Percentiles rank a stretch among this genome's conserved stretches.
These are phyloP conservation scores for Akanthomyces lecanii DNA, from an alignment of 2,329 filamentous ascomycete genomes.

Conservation along the genomic window DNA sequence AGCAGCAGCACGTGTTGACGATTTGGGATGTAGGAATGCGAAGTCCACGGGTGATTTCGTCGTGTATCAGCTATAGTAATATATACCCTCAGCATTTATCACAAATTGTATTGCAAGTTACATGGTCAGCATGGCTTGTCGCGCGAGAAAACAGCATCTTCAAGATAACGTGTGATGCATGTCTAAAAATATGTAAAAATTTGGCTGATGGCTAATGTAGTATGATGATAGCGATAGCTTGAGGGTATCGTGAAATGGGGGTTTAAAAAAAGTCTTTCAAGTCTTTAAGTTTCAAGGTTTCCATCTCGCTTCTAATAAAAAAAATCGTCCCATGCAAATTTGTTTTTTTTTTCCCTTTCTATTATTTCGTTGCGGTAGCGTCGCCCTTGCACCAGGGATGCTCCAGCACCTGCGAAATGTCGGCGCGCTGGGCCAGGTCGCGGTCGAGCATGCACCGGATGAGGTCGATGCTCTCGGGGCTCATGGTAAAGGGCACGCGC, in stretches of 20 bases:
- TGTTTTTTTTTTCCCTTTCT: background rate
- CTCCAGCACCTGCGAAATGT: slow-evolving; percentile 82
- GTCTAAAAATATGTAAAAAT: background rate
- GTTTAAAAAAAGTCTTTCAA: background rate
- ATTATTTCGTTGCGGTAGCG: slow-evolving; percentile 8
- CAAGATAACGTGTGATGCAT: background rate
- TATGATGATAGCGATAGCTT: background rate
- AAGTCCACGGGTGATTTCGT: no score
- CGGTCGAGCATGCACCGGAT: slow-evolving; percentile 90
- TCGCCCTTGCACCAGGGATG: slow-evolving; percentile 69
- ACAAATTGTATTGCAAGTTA: no score
- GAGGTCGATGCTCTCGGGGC: slow-evolving; percentile 88
- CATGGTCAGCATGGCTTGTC: no score
- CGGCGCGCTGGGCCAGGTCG: slow-evolving; percentile 75
- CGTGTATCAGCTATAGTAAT: background rate
- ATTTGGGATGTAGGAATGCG: no score
- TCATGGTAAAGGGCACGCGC: slow-evolving; percentile 81
- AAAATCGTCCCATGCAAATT: background rate
- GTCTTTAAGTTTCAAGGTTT: slow-evolving; percentile 1
- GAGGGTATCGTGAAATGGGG: slow-evolving; percentile 12
- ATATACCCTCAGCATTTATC: background rate
- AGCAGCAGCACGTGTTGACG: no score
- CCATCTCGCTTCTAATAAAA: background rate
- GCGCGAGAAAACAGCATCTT: background rate
- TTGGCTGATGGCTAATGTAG: background rate